Evolutionary conservation across 768 basidiomycete genomes (phyloP).

Genomic region (Leccinum pellstonianum): DNA sequence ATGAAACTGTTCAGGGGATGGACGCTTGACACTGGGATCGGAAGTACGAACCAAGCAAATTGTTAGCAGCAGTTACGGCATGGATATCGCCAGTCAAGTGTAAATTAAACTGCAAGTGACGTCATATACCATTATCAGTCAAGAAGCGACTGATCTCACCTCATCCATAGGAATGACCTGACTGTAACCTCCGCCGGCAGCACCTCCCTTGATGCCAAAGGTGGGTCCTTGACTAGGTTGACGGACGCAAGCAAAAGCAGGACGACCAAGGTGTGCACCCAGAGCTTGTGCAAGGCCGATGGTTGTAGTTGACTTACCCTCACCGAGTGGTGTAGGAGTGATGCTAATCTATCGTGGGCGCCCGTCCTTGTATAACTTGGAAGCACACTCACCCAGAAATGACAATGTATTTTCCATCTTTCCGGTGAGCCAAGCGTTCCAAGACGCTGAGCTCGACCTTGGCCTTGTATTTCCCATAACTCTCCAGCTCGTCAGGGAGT

Average conservation of each 20-base stretch:
- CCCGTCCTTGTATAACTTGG: not conserved
- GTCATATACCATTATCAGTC: conserved; percentile 6
- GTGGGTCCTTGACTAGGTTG: conserved; percentile 99
- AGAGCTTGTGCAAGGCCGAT: conserved; percentile 96
- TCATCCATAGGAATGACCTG: conserved; percentile 99
- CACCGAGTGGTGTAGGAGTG: conserved; percentile 94
- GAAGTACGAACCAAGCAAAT: conserved; percentile 68
- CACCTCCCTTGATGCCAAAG: conserved; percentile 99
- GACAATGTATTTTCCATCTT: conserved; percentile 94
- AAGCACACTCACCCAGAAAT: conserved; percentile 70
- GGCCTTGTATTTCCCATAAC: conserved; percentile 94
- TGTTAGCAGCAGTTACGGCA: conserved; percentile 96
- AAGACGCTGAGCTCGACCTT: conserved; percentile 92
- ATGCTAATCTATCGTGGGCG: conserved; percentile 49
- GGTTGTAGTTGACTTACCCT: conserved; percentile 98
- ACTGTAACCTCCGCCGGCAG: conserved; percentile 97
- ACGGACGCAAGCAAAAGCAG: conserved; percentile 93
- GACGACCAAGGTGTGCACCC: conserved; percentile 89
- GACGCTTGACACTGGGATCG: not conserved
- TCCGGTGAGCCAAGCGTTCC: conserved; percentile 78
- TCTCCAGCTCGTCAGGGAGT: conserved; percentile 82
- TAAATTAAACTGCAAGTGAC: conserved; percentile 73
- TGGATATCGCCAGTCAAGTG: conserved; percentile 98
- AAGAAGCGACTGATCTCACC: conserved; percentile 37
- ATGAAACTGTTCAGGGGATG: conserved; percentile 3